phyloP scores from a whole-genome alignment of 106 monocot species.

The Alisma plantagoaquatica region DNA sequence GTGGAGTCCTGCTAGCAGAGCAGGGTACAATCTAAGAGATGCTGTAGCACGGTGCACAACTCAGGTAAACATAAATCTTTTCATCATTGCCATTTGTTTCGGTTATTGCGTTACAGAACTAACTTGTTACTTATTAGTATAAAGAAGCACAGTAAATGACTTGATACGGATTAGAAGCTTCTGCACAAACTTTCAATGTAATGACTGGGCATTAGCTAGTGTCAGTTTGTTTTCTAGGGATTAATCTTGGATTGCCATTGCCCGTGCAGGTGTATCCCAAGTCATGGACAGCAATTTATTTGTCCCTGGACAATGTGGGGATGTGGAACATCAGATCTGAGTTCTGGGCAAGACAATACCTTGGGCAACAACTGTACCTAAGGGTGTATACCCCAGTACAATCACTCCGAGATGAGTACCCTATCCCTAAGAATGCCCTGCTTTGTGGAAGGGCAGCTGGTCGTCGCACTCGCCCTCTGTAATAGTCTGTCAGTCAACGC shows the following conservation, averaged over 20 bases:
- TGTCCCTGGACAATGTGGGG: slow-evolving; percentile 14
- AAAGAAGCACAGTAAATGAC: no score
- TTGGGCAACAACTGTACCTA: slow-evolving; percentile 10
- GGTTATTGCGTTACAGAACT: no score
- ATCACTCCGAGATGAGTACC: slow-evolving; percentile 17
- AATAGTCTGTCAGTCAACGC: no score
- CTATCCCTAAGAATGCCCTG: slow-evolving; percentile 9
- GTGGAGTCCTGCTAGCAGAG: slow-evolving; percentile 33
- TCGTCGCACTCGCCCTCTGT: slow-evolving; percentile 8
- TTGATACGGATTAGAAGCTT: no score
- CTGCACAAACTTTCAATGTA: no score
- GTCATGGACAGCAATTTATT: slow-evolving; percentile 17
- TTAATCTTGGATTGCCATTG: no score
- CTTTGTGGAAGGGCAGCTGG: slow-evolving; percentile 16
- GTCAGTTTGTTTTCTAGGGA: no score
- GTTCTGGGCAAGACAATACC: slow-evolving; percentile 11
- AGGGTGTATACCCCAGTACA: slow-evolving; percentile 10
- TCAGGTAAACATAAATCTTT: slow-evolving; percentile 40
- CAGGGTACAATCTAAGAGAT: slow-evolving; percentile 42
- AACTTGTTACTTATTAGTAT: no score
- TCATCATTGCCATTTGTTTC: no score
- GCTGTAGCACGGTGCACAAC: slow-evolving; percentile 50
- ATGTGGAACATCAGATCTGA: slow-evolving; percentile 16
- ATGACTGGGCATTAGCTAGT: no score
- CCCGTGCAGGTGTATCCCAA: slow-evolving; percentile 14